Evolutionary conservation across 1,139 yeast species (phyloP).

Genomic region (Pichia cactophila): DNA sequence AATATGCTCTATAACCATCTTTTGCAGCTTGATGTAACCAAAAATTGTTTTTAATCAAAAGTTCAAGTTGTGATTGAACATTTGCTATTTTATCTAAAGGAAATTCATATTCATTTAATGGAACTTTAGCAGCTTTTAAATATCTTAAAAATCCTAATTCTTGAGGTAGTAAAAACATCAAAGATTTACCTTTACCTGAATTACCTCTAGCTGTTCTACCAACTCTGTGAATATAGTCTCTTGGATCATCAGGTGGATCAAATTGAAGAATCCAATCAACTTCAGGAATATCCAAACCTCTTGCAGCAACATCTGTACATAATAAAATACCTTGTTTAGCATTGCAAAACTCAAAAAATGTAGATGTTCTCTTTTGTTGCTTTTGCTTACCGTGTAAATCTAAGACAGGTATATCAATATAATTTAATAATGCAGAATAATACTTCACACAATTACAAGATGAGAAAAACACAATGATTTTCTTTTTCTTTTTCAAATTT

Average conservation of each 20-base stretch:
- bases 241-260: constrained; percentile 98
- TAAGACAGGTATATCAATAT: constrained; percentile 91
- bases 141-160: constrained; percentile 93
- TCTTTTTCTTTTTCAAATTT: constrained; percentile 87
- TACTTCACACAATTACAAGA: constrained; percentile 96
- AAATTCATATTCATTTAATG: constrained; percentile 93
- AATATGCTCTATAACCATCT: constrained; percentile 93
- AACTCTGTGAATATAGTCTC: constrained; percentile 95
- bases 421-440: constrained; percentile 88
- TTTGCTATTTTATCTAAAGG: constrained; percentile 91
- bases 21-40: constrained; percentile 94
- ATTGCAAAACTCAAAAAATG: constrained; percentile 95
- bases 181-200: constrained; percentile 81
- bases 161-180: constrained; percentile 90
- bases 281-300: constrained; percentile 95
- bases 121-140: constrained; percentile 93
- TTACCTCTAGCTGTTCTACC: constrained; percentile 98
- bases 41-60: constrained; percentile 83
- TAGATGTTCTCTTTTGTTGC: constrained; percentile 95
- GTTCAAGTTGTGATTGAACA: constrained; percentile 88
- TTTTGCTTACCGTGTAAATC: constrained; percentile 97
- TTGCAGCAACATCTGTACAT: constrained; percentile 97
- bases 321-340: constrained; percentile 89
- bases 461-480: constrained; percentile 86
- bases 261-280: constrained; percentile 97